A percentile compares a stretch with the other conserved stretches of the same genome.
These are phyloP conservation scores for Olyra latifolia DNA, from an alignment of 176 grass and related monocot species.

Conservation along the genomic window DNA sequence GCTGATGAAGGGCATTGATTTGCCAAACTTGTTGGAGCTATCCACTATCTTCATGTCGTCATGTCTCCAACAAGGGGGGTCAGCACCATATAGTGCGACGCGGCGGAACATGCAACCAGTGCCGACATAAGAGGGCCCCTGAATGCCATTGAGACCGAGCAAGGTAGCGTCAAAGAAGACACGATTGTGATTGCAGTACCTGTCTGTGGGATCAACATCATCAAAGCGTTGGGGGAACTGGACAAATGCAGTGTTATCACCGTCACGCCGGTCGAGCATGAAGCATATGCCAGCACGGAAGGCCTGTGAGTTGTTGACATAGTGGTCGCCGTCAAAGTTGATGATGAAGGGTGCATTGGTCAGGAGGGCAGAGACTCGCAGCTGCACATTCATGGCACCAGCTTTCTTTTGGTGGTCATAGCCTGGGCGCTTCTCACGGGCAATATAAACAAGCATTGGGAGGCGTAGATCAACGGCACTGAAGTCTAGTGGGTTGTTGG, in stretches of 20 bases:
- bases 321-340: conserved; percentile 57
- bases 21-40: conserved; percentile 40
- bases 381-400: conserved; percentile 54
- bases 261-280: conserved; percentile 60
- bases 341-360: conserved; percentile 57
- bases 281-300: conserved; percentile 56
- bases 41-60: conserved; percentile 25
- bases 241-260: conserved; percentile 86
- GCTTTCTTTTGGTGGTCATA: conserved; percentile 59
- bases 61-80: conserved; percentile 44
- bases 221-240: conserved; percentile 95
- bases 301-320: conserved; percentile 52
- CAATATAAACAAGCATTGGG: conserved; percentile 56
- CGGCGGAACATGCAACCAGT: conserved; percentile 57
- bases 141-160: conserved; percentile 85
- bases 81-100: conserved; percentile 41
- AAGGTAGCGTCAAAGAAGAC: conserved; percentile 98
- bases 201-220: conserved; percentile 88
- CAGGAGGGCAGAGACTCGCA: conserved; percentile 46
- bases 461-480: conserved; percentile 40
- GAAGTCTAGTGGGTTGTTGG: conserved; percentile 40
- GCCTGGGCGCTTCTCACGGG: conserved; percentile 41
- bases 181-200: conserved; percentile 92
- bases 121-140: conserved; percentile 58
- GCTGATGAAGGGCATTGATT: conserved; percentile 28